Base-by-base conservation (phyloP, 441 rosid genomes). In the Monsonia emarginata region DNA sequence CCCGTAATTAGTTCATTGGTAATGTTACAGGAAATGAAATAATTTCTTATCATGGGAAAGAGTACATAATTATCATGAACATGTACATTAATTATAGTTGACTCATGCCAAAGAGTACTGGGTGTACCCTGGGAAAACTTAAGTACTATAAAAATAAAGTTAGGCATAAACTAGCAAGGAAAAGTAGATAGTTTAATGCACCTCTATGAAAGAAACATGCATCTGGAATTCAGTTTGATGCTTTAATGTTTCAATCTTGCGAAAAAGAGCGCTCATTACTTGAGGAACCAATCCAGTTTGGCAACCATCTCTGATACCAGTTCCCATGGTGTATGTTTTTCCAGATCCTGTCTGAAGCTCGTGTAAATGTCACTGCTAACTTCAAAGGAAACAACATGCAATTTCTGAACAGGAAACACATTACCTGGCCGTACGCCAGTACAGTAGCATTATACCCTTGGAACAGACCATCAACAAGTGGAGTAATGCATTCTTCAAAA, bases 321-420 rank as follows among this genome's bases (percentile, higher is more conserved):
- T 83, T 59, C 91, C 91, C 91, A 86, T 86, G 21, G 91, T 86
- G 66, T 80, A 86, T 26, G 89, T 86, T 77, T 84, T 86, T 14
- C 91, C 91, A 5, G 91, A 86, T 61, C 91, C 91, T 28, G 89
- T 86, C 91, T 86, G 85, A 78, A 80, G 28, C 63, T 76, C 22
- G 61, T 59, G 27, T 25, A 58, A 34, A 71, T 59, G 44, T 68
- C 72, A 74, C 54, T 6, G 6, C 64, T 63, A 31, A 28, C 32
- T 40, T 63, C 50, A 65, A 69, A 24, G 40, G 63, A 9, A 36
- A 14, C 30, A 4, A 19, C 9, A 42, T 28, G 1, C 67, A 65
- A 27, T 31, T 42, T 56, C 19, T 10, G 21, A n/a, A 28, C 54
- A 42, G 68, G 18, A 30, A 52, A 36, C 2, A 62, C 30, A 68